A percentile compares a stretch with the other conserved stretches of the same genome.
These are phyloP conservation scores for Botryotinia globosa DNA, from an alignment of 2,329 filamentous ascomycete species.

Conservation along the genomic window DNA sequence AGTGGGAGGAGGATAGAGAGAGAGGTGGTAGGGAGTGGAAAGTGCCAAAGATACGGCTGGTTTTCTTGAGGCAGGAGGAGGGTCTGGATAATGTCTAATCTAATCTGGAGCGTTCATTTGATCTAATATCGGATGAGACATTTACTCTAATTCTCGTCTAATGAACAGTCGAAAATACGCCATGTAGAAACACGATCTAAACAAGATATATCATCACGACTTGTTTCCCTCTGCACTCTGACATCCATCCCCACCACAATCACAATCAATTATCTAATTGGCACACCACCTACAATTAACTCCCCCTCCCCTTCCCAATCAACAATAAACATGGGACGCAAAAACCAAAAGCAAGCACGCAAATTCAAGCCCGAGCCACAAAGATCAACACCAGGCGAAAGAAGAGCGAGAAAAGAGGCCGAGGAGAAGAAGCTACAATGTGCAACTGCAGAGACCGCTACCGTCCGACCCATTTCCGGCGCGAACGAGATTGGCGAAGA, in stretches of 20 bases:
- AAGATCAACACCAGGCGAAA: neutral
- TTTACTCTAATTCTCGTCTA: neutral
- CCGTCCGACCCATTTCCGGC: no score
- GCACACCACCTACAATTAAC: no score
- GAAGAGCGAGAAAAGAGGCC: neutral
- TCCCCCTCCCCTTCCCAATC: rapidly evolving
- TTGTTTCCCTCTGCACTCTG: no score
- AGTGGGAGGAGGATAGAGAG: neutral
- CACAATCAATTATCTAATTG: no score
- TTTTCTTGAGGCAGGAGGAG: neutral
- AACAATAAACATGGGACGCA: neutral
- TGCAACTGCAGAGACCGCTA: no score
- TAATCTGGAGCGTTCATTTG: neutral
- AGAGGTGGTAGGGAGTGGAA: neutral
- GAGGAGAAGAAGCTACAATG: neutral
- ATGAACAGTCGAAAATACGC: rapidly evolving
- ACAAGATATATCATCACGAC: neutral
- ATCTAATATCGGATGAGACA: neutral
- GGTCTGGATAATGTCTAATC: neutral
- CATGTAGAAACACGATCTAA: neutral
- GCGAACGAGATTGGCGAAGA: neutral
- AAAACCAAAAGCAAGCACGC: neutral
- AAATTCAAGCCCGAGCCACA: neutral
- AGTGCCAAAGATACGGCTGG: neutral
- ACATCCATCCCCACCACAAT: no score